A percentile compares a stretch with the other conserved stretches of the same genome.
phyloP scores from a whole-genome alignment of 176 grass and related monocot species.

The Avena atlantica region DNA sequence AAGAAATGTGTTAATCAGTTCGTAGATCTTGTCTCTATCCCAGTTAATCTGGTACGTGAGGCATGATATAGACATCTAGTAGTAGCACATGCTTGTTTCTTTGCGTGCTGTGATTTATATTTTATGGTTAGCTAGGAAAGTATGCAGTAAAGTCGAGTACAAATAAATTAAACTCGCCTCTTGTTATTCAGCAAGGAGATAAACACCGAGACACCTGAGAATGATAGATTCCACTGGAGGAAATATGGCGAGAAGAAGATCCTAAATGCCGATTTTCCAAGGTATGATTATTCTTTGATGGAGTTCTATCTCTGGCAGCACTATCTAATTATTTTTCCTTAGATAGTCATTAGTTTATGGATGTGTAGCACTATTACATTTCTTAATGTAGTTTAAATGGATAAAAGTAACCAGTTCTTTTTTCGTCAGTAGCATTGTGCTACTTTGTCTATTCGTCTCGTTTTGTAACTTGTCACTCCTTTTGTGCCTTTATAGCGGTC shows the following conservation, averaged over 20 bases:
- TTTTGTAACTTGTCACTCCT: not conserved
- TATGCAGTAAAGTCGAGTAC: not conserved
- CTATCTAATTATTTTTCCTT: not conserved
- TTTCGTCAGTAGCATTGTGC: not conserved
- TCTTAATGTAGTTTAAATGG: not conserved
- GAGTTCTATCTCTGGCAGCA: not conserved
- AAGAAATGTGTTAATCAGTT: not conserved
- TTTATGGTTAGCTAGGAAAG: constrained; percentile 32
- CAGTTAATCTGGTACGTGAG: not conserved
- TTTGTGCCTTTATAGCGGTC: not conserved
- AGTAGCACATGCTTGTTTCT: not conserved
- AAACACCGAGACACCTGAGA: constrained; percentile 40
- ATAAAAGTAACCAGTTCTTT: not conserved
- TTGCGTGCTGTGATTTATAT: not conserved
- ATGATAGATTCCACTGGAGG: constrained; percentile 57
- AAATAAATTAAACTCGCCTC: no score
- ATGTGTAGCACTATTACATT: not conserved
- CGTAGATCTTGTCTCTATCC: constrained; percentile 17
- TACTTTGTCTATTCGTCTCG: not conserved
- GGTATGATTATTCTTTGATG: constrained; percentile 31
- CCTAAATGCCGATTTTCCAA: constrained; percentile 45
- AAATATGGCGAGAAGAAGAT: constrained; percentile 64
- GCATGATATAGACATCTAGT: not conserved
- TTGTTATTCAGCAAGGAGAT: constrained; percentile 37
- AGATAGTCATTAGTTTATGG: not conserved